Evolutionary conservation across 2,329 filamentous ascomycete species (phyloP).

Genomic region (Grosmannia serpens): DNA sequence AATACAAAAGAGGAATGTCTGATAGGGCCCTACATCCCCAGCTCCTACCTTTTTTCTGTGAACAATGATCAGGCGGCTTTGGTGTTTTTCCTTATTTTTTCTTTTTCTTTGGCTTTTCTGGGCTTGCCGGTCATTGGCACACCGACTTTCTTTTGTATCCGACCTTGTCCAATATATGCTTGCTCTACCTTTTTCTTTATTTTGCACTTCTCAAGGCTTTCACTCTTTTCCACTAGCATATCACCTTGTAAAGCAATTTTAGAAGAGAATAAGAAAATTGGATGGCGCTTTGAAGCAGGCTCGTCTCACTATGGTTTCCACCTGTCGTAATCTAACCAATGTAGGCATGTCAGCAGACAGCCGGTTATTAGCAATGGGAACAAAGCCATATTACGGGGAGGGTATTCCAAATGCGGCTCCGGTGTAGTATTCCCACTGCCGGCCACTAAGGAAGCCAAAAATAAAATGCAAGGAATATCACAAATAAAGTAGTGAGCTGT

Average conservation of each 20-base stretch:
- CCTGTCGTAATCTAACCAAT: too few species aligned
- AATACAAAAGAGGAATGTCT: neutral
- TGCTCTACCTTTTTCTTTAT: neutral
- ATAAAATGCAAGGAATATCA: too few species aligned
- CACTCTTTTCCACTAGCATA: neutral
- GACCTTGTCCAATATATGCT: neutral
- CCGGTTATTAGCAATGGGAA: too few species aligned
- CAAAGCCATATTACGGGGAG: too few species aligned
- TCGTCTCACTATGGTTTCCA: too few species aligned
- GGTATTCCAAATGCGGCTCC: too few species aligned
- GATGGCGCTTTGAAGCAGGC: neutral
- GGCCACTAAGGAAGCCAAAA: too few species aligned
- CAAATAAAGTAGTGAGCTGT: too few species aligned
- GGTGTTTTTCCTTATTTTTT: neutral
- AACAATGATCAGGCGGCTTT: neutral
- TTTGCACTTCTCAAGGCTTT: neutral
- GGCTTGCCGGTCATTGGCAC: neutral
- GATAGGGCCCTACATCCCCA: slow-evolving; percentile 9
- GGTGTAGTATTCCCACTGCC: too few species aligned
- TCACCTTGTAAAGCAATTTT: neutral
- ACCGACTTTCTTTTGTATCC: neutral
- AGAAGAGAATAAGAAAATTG: neutral
- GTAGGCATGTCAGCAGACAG: too few species aligned
- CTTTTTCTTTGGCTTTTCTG: neutral
- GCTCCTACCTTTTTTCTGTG: neutral